Evolutionary conservation across 352 stramenopile species (phyloP), one percentile per base, ranked within the genome.

Genomic region (Globisporangium okanoganense): DNA sequence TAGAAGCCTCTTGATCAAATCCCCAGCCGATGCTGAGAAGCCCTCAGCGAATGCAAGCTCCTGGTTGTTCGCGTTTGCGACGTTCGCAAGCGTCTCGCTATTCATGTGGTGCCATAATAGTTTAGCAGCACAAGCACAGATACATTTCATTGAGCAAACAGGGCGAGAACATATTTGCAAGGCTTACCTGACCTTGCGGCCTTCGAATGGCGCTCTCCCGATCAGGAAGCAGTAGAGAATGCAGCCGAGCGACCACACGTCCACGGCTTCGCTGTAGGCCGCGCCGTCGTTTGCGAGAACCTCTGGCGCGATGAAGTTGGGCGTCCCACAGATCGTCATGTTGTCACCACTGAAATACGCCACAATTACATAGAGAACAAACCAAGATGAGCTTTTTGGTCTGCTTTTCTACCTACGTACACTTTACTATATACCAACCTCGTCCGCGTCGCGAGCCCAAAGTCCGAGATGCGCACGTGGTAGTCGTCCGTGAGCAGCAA

Each of bases 391-490:
- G 29, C 3, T 7, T 33, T 33, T 33, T 7, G 29, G 6, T 33
- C 29, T 33, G 29, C 29, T 33, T 33, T 3, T 33, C 3, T 3
- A 33, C 29, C 29, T 33, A 33, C 3, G 29, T 33, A 33, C 29
- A 33, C 29, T n/a, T n/a, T n/a, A n/a, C n/a, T n/a, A n/a, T n/a
- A n/a, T 40, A 43, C 36, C 12, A 43, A 86, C 78, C 74, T 75
- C n/a, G 73, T 72, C 52, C 72, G 70, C 9, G 79, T 99, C 22
- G 93, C 98, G 12, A 99, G 84, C n/a, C 98, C 98, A 82, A 99
- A 99, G 74, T 99, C 98, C 6, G 97, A 97, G 76, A 99, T 98
- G 73, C 99, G 99, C 67, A 99, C 97, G 72, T 99, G 99, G 65
- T 98, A 97, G 70, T 99, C 97, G 10, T 89, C 91, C 73, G 99